A percentile compares a stretch with the other conserved stretches of the same genome.
Evolutionary conservation across 1,284 basidiomycete genomes (phyloP).

Genomic region (Pterulicium gracile): DNA sequence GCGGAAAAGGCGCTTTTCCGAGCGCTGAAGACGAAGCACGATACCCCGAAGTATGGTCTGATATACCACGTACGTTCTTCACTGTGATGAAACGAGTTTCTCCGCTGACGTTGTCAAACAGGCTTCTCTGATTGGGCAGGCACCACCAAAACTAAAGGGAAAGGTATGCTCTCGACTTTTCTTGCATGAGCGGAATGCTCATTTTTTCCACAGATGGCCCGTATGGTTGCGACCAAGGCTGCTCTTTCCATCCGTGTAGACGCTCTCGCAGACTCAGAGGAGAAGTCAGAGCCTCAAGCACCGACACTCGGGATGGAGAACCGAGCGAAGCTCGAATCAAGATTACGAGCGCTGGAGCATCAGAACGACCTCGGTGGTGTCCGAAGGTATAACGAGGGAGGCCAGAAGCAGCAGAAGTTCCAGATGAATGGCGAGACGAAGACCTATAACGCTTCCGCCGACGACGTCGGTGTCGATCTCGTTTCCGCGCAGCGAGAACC

Average conservation of each 20-base stretch:
- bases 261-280: conserved; percentile 87
- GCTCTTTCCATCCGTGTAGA: conserved; percentile 95
- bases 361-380: conserved; percentile 62
- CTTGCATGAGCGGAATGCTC: conserved; percentile 5
- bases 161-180: conserved; percentile 42
- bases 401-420: conserved; percentile 68
- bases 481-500: conserved; percentile 78
- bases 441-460: conserved; percentile 77
- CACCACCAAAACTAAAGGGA: conserved; percentile 96
- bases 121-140: conserved; percentile 92
- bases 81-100: conserved; percentile 4
- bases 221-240: conserved; percentile 98
- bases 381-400: conserved; percentile 49
- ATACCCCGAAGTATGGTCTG: conserved; percentile 96
- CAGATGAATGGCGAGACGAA: conserved; percentile 66
- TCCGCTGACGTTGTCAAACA: conserved; percentile 8
- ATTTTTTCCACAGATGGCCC: conserved; percentile 67
- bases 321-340: conserved; percentile 90
- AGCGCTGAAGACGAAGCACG: conserved; percentile 97
- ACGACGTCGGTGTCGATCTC: conserved; percentile 54
- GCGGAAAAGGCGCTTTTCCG: conserved; percentile 98
- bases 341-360: conserved; percentile 82
- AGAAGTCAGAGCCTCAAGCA: conserved; percentile 74
- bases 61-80: conserved; percentile 77
- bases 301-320: conserved; percentile 88